Evolutionary conservation across 2,329 filamentous ascomycete species (phyloP).

Genomic region (Byssothecium circinans): DNA sequence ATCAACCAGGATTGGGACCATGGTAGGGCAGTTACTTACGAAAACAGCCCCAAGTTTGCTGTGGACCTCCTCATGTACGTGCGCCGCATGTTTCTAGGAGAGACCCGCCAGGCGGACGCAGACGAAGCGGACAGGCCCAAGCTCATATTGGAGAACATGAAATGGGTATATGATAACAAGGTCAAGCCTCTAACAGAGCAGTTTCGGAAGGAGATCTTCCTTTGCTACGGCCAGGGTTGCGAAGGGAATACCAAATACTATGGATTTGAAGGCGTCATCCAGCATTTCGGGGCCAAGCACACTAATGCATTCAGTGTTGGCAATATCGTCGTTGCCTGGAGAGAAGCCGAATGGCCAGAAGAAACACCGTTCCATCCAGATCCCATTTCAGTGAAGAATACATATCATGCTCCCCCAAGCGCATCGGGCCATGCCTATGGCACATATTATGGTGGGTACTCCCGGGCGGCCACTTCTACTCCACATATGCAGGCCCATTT

Average conservation of each 20-base stretch:
- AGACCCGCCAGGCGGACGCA: conserved; percentile 52
- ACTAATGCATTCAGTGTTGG: conserved; percentile 69
- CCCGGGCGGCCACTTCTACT: conserved; percentile 41
- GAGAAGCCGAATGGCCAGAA: conserved; percentile 74
- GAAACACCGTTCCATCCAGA: conserved; percentile 71
- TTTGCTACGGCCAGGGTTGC: conserved; percentile 67
- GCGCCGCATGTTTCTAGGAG: conserved; percentile 66
- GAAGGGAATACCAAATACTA: conserved; percentile 67
- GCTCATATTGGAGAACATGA: conserved; percentile 81
- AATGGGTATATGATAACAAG: conserved; percentile 78
- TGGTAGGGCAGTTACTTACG: conserved; percentile 64
- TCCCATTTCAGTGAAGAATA: conserved; percentile 50
- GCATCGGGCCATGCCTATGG: conserved; percentile 26
- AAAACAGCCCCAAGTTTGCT: conserved; percentile 69
- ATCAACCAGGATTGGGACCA: conserved; percentile 67
- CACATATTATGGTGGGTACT: conserved; percentile 40
- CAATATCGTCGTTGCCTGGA: conserved; percentile 76
- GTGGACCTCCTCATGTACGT: conserved; percentile 70
- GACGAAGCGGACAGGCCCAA: conserved; percentile 51
- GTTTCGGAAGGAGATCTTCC: conserved; percentile 71
- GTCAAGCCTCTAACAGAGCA: conserved; percentile 69
- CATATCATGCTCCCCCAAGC: conserved; percentile 35
- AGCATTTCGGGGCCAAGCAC: conserved; percentile 84
- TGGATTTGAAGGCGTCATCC: conserved; percentile 75
- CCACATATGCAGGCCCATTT: conserved; percentile 40